phyloP scores from a whole-genome alignment of 2,329 filamentous ascomycete genomes.

The Phyllosticta capitalensis region DNA sequence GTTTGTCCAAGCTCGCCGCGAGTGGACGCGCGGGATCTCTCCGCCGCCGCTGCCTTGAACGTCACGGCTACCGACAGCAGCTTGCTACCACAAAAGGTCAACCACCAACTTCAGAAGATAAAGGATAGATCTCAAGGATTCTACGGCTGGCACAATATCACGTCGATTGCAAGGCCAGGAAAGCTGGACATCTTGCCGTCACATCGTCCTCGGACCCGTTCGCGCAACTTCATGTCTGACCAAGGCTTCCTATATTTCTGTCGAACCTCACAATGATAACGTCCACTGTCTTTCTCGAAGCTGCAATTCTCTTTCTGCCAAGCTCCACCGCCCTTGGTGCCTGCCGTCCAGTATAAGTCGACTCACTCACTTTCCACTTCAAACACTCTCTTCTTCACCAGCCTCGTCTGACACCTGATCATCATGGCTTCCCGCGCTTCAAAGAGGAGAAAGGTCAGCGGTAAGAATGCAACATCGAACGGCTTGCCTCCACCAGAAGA shows the following conservation, averaged over 20 bases:
- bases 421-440: slow-evolving; percentile 9
- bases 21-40: slow-evolving; percentile 5
- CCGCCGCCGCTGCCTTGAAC: neutral
- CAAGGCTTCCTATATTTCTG: neutral
- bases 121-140: neutral
- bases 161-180: neutral
- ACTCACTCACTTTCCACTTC: neutral
- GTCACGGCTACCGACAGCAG: neutral
- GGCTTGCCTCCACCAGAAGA: neutral
- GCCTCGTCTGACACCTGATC: neutral
- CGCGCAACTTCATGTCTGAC: neutral
- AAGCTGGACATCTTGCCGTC: neutral
- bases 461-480: neutral
- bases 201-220: neutral
- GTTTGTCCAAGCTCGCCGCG: slow-evolving; percentile 9
- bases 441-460: slow-evolving; percentile 8
- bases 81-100: neutral
- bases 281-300: neutral
- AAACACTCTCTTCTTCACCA: neutral
- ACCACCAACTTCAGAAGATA: neutral
- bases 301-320: neutral
- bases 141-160: neutral
- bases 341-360: neutral
- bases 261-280: neutral
- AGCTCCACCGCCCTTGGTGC: neutral